Percentiles rank a stretch among this genome's conserved stretches.
Conservation (phyloP, 805 yeast species). For the Priceomyces medius region DNA sequence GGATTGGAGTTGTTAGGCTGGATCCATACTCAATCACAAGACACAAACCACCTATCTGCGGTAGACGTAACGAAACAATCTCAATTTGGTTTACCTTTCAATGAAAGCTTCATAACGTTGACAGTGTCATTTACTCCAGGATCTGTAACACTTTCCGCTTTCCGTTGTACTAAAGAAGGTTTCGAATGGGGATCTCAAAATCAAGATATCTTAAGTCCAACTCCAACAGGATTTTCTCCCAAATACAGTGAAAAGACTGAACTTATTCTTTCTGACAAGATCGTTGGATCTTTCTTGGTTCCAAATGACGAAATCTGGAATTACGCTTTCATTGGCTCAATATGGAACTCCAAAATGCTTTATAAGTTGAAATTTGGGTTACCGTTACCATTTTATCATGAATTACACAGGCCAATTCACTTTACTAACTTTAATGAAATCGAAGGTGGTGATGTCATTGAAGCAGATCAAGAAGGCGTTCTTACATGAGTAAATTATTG, state of each 20-base stretch:
- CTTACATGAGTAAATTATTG: constrained; percentile 38
- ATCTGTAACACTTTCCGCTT: constrained; percentile 73
- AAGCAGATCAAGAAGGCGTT: constrained; percentile 67
- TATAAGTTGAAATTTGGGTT: constrained; percentile 70
- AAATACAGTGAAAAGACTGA: constrained; percentile 63
- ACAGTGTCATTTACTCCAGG: constrained; percentile 79
- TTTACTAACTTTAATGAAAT: constrained; percentile 71
- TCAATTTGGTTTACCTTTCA: constrained; percentile 27
- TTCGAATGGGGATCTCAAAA: constrained; percentile 73
- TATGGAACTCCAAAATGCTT: constrained; percentile 64
- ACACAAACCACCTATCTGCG: constrained; percentile 60
- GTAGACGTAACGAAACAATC: constrained; percentile 67
- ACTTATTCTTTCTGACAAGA: constrained; percentile 67
- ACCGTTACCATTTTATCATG: constrained; percentile 83
- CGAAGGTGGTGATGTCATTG: constrained; percentile 53
- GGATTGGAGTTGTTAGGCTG: constrained; percentile 83
- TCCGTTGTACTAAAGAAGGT: constrained; percentile 61
- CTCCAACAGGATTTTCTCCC: constrained; percentile 68
- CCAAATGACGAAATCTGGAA: constrained; percentile 90
- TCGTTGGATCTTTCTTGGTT: constrained; percentile 80
- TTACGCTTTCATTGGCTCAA: constrained; percentile 81
- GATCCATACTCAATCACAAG: constrained; percentile 86
- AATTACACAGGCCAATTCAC: constrained; percentile 84
- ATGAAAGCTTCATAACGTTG: constrained; percentile 55
- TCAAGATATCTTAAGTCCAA: constrained; percentile 50